Evolutionary conservation across 23 red algal genomes (phyloP).

Genomic region (Gracilaria caudata): DNA sequence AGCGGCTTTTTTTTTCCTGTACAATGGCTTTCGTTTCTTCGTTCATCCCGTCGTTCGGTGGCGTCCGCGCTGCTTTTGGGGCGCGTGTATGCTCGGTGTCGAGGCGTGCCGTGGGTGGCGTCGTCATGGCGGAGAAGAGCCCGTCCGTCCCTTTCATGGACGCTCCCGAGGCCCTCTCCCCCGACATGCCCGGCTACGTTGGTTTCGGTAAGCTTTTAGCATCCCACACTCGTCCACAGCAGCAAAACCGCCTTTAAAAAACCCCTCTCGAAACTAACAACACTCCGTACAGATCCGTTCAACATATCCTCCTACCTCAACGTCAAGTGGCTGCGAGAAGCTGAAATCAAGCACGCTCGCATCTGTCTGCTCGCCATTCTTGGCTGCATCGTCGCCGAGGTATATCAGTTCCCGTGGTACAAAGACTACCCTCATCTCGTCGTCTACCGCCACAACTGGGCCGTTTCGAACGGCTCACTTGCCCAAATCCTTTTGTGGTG

Average conservation of each 20-base stretch:
- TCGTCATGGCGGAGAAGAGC: constrained; percentile 63
- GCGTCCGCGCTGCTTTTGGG: constrained; percentile 16
- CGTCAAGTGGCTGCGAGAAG: constrained; percentile 89
- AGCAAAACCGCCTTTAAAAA: not conserved
- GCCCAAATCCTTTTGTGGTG: constrained; percentile 77
- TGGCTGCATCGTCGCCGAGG: constrained; percentile 75
- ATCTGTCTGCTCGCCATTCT: constrained; percentile 90
- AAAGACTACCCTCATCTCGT: constrained; percentile 66
- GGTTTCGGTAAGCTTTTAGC: constrained; percentile 71
- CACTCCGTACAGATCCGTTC: constrained; percentile 71
- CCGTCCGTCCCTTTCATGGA: constrained; percentile 87
- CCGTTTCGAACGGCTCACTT: constrained; percentile 62
- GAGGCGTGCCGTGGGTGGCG: not conserved
- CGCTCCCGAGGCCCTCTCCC: constrained; percentile 58
- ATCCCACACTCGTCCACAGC: not conserved
- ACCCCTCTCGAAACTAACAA: not conserved
- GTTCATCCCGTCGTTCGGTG: constrained; percentile 9
- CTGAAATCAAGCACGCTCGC: constrained; percentile 95
- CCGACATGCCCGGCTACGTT: constrained; percentile 80
- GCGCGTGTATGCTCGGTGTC: constrained; percentile 35
- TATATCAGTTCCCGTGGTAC: constrained; percentile 92
- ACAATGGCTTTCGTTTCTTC: constrained; percentile 46
- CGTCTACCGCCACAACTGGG: constrained; percentile 82
- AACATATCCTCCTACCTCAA: constrained; percentile 77
- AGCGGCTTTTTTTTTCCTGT: not conserved